Conservation (phyloP, 1,139 yeast species). For the Pichia sp. region DNA sequence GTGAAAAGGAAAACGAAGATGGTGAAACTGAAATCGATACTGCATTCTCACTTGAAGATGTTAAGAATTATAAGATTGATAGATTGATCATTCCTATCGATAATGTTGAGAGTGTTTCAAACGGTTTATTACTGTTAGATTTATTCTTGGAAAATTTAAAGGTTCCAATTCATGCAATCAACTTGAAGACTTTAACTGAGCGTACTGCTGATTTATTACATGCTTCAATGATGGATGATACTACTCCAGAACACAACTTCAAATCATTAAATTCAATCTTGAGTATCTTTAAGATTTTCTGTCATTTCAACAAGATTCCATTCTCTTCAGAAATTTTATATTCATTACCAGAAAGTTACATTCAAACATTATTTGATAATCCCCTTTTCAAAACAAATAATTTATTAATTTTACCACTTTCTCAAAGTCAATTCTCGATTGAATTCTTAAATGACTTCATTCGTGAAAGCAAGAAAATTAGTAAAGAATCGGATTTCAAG, state of each 20-base stretch:
- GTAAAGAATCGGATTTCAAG: conserved; percentile 15
- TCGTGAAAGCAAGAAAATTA: conserved; percentile 16
- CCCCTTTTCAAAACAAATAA: conserved; percentile 20
- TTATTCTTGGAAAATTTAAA: conserved; percentile 25
- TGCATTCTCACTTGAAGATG: conserved; percentile 10
- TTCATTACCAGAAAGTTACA: conserved; percentile 41
- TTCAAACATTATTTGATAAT: conserved; percentile 24
- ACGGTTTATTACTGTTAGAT: conserved; percentile 28
- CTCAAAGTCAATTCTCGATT: conserved; percentile 23
- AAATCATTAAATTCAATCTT: conserved; percentile 39
- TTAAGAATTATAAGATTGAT: conserved; percentile 19
- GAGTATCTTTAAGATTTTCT: conserved; percentile 52
- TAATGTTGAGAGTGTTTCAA: conserved; percentile 29
- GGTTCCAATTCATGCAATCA: conserved; percentile 51
- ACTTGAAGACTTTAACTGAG: conserved; percentile 58
- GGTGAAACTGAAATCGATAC: too few relatives aligned
- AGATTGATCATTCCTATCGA: conserved; percentile 28
- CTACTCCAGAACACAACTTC: conserved; percentile 17
- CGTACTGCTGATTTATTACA: conserved; percentile 68
- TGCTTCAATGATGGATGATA: conserved; percentile 44
- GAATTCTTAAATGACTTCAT: conserved; percentile 16
- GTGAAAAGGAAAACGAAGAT: background rate
- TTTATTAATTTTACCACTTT: conserved; percentile 25
- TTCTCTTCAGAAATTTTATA: conserved; percentile 53
- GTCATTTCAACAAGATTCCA: conserved; percentile 48